phyloP scores from a whole-genome alignment of 176 grass and related monocot genomes.

The Oryza rufipogon region DNA sequence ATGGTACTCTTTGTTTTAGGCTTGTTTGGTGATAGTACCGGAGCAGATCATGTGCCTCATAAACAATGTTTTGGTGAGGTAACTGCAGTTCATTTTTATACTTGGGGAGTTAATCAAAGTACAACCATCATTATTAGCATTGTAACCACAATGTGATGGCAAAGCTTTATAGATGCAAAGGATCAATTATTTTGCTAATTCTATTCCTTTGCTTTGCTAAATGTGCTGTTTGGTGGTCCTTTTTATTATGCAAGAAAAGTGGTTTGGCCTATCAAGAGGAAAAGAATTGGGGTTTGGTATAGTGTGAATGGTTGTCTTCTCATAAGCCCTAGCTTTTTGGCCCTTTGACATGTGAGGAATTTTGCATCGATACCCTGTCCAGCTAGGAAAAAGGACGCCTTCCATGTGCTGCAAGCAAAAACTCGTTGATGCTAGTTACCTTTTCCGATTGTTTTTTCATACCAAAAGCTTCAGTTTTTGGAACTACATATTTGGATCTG shows the following conservation, averaged over 20 bases:
- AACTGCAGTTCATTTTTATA: neutral
- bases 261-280: slow-evolving; percentile 13
- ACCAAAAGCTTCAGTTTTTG: neutral
- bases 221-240: slow-evolving; percentile 39
- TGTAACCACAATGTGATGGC: slow-evolving; percentile 7
- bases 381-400: slow-evolving; percentile 34
- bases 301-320: slow-evolving; percentile 38
- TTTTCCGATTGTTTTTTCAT: slow-evolving; percentile 5
- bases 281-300: slow-evolving; percentile 28
- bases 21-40: slow-evolving; percentile 30
- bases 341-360: slow-evolving; percentile 32
- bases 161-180: slow-evolving; percentile 36
- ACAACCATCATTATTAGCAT: slow-evolving; percentile 32
- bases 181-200: slow-evolving; percentile 31
- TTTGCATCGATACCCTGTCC: slow-evolving; percentile 30
- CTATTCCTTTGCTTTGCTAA: slow-evolving; percentile 47
- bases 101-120: slow-evolving; percentile 18
- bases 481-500: neutral
- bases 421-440: neutral
- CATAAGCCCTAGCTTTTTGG: slow-evolving; percentile 30
- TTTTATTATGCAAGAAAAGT: slow-evolving; percentile 38
- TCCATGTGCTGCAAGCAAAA: slow-evolving; percentile 43
- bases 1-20: slow-evolving; percentile 32
- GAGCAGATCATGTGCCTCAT: slow-evolving; percentile 36
- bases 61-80: neutral